Evolutionary conservation across 352 stramenopile genomes (phyloP), one percentile per base, ranked within the genome.

Genomic region (Phytophthora kernoviae): DNA sequence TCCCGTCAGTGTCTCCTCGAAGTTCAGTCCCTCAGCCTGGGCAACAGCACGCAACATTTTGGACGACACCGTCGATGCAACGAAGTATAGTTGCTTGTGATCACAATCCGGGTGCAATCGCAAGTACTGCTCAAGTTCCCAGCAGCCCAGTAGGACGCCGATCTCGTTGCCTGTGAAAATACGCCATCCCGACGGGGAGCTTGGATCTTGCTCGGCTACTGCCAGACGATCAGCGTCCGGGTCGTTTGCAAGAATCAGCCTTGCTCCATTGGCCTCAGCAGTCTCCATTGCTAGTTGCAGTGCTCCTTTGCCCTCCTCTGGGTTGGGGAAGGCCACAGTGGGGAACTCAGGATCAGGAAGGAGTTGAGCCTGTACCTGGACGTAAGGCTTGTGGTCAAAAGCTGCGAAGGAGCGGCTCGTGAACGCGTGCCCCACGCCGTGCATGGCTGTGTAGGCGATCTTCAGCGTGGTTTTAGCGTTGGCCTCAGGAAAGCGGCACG

Each of bases 161-260:
- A 99, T 99, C 80, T 99, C 93, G 78, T 99, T 98, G 36, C 97
- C 97, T 22, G 91, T 97, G 77, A 99, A 99, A 40, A 98, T 89
- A 30, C 88, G 92, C 97, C 97, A 99, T 52, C 88, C 71, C 51
- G 88, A 84, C 9, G 45, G 21, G 15, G 68, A 70, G 26, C 61
- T 80, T 18, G 81, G 58, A 57, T 94, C 72, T 12, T 75, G 80
- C 63, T 99, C 97, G 0, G 96, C 96, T 12, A 98, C 95, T 21
- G 97, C 97, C 15, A 99, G 75, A 30, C 97, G 89, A 84, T 99
- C 97, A 1, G 97, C 97, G 79, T 99, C 97, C 0, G 97, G 97
- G 76, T 99, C 97, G 67, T 99, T 99, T 11, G 97, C 97, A 21
- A 99, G 65, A 20, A 99, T 96, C 42, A 99, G 68, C 5, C 86